Evolutionary conservation across 768 basidiomycete genomes (phyloP).

Genomic region (Panaeolus papilionaceus): DNA sequence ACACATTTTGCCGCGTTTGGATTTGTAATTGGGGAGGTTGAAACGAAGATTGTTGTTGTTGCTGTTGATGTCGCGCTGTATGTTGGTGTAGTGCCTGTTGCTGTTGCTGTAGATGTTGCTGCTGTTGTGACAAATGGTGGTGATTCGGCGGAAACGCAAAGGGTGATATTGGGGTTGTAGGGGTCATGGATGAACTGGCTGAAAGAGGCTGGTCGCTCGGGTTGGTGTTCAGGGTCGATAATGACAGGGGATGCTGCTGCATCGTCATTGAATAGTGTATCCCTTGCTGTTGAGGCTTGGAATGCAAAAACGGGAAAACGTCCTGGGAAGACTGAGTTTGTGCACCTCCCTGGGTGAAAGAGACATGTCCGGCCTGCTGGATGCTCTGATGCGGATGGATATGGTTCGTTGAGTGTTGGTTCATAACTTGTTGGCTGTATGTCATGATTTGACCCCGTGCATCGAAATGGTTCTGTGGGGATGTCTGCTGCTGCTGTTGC

Average conservation of each 20-base stretch:
- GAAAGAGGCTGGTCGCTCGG: not conserved
- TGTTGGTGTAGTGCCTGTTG: constrained; percentile 21
- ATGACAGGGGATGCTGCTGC: constrained; percentile 8
- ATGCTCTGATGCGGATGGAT: constrained; percentile 12
- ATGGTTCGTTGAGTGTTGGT: constrained; percentile 13
- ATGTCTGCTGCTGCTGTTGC: constrained; percentile 22
- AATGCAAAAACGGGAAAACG: constrained; percentile 2
- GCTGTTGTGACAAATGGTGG: constrained; percentile 8
- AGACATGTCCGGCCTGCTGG: not conserved
- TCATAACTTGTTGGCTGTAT: not conserved
- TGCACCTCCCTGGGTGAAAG: constrained; percentile 4
- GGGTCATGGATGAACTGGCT: constrained; percentile 9
- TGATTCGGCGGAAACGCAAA: not conserved
- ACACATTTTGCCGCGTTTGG: constrained; percentile 17
- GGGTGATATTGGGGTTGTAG: not conserved
- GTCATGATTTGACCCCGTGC: constrained; percentile 6
- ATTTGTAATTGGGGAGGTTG: constrained; percentile 22
- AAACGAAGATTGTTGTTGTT: constrained; percentile 17
- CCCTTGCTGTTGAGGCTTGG: constrained; percentile 4
- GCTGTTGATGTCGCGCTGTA: constrained; percentile 18
- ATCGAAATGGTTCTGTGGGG: constrained; percentile 25
- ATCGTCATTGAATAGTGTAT: constrained; percentile 9
- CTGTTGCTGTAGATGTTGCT: constrained; percentile 18
- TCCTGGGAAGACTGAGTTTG: not conserved
- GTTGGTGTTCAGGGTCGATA: constrained; percentile 7